Base-by-base conservation (phyloP, 2,329 filamentous ascomycete genomes). In the Botryotinia convoluta region DNA sequence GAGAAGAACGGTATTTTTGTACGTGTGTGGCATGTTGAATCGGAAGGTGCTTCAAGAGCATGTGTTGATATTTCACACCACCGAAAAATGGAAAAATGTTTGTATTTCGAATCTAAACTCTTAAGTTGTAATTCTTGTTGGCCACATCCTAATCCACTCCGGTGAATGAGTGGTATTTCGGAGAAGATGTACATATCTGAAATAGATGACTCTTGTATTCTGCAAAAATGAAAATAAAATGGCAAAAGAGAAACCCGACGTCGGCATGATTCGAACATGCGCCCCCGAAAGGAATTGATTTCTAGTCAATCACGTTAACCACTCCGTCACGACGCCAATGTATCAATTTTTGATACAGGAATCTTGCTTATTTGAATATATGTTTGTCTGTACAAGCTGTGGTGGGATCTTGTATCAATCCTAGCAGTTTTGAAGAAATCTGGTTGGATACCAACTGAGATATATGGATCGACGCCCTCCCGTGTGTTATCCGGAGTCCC, bases 361-460 rank as follows among this genome's bases (percentile, higher is more conserved):
- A 0, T 0, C 0, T 0, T 0, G 1, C 2, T 39, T 29, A 16
- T 29, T 2, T 26, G 4, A 8, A 32, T 1, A 9, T 9, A 26
- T 57, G 1, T 3, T 6, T 18, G 0, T 0, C 4, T 0, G 3
- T 9, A 4, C 4, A 18, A 0, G 0, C 7, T 8, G 35, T 14
- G 7, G 10, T 37, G 3, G 4, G 39, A 57, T 68, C 16, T 22
- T 39, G 29, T 6, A 26, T 45, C 42, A 26, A 48, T 26, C 62
- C 48, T 7, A 39, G 48, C 18, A 42, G 26, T 37, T 68, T 68
- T 42, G 16, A 42, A 32, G 48, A 32, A 12, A 32, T 57, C 42
- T 57, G 65, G 65, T 57, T 68, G 65, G 65, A 42, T 68, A 57
- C 65, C 65, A 42, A 3, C 3, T 68, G 2, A 42, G 48, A 68